A percentile compares a stretch with the other conserved stretches of the same genome.
Evolutionary conservation across 2,329 filamentous ascomycete species (phyloP).

Genomic region (Diaporthe citrichinensis): DNA sequence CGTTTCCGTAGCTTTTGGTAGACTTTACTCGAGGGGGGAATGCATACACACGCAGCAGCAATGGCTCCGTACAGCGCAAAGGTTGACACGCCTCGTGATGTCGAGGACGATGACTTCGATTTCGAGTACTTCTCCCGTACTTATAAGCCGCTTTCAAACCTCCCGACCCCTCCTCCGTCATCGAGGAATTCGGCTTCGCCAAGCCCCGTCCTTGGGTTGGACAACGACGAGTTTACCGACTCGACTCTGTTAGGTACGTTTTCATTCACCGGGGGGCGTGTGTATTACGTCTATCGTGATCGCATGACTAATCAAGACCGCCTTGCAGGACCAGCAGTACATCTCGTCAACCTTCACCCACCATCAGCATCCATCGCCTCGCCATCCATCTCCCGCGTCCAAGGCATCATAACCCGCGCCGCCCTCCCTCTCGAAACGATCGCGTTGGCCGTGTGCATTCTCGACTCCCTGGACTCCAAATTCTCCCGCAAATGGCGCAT

Average conservation of each 20-base stretch:
- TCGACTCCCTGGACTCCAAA: constrained; percentile 74
- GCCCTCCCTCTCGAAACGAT: constrained; percentile 72
- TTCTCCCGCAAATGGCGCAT: constrained; percentile 75
- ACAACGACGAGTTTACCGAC: constrained; percentile 61
- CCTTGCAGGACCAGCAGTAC: constrained; percentile 71
- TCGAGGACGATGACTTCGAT: constrained; percentile 63
- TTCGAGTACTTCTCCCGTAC: constrained; percentile 70
- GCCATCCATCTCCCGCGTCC: constrained; percentile 71
- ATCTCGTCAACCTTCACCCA: constrained; percentile 77
- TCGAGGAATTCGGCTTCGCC: constrained; percentile 60
- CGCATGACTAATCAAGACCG: constrained; percentile 40
- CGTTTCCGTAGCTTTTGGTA: constrained; percentile 43
- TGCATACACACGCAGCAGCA: constrained; percentile 35
- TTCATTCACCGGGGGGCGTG: constrained; percentile 45
- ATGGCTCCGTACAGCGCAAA: constrained; percentile 40
- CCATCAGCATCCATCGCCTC: constrained; percentile 71
- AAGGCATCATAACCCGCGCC: constrained; percentile 71
- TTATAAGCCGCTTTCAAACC: constrained; percentile 76
- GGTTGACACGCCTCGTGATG: constrained; percentile 37
- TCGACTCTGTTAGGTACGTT: constrained; percentile 57
- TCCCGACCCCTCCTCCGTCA: constrained; percentile 76
- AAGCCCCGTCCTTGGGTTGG: constrained; percentile 58
- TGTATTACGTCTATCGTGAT: constrained; percentile 45
- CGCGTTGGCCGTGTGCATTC: constrained; percentile 75
- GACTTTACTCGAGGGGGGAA: constrained; percentile 32